Percentiles rank a stretch among this genome's conserved stretches.
Conservation (phyloP, 202 grass and related monocot genomes). For the Sporobolus alterniflorus region DNA sequence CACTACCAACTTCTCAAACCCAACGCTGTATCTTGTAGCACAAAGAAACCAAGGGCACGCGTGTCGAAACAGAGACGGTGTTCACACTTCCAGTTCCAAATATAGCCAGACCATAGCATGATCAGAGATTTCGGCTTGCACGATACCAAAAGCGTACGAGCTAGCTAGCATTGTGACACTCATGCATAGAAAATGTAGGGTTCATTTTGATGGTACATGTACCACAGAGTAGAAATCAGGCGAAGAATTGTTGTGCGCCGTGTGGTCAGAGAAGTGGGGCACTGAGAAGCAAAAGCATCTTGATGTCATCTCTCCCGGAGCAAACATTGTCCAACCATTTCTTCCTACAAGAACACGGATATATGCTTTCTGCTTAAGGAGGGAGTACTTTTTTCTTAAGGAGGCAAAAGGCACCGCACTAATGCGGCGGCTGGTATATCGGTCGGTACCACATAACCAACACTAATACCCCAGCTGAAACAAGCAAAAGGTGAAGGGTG, state of each 20-base stretch:
- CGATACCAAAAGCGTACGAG: no score
- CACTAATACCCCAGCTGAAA: conserved; percentile 33
- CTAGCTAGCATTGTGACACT: neutral
- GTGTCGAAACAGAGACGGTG: no score
- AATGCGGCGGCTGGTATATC: neutral
- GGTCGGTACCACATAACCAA: conserved; percentile 38
- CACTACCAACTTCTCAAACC: no score
- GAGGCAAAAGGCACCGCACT: conserved; percentile 1
- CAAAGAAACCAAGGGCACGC: no score
- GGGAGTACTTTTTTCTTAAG: conserved; percentile 12
- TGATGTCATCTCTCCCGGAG: conserved; percentile 43
- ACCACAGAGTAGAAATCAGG: neutral
- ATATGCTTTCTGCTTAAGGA: conserved; percentile 40
- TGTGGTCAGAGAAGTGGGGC: neutral
- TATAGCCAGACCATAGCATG: no score
- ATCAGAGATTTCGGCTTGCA: no score
- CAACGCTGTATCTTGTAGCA: no score
- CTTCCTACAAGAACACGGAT: neutral
- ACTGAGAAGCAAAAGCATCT: conserved; percentile 28
- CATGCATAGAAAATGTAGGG: neutral
- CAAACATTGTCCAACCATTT: conserved; percentile 38
- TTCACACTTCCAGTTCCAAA: no score
- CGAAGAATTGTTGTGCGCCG: neutral
- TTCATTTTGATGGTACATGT: neutral
- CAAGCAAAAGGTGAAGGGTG: conserved; percentile 20